These are phyloP conservation scores for Debaryomyces psychrophilus DNA, from an alignment of 1,139 yeast genomes.

Conservation along the genomic window DNA sequence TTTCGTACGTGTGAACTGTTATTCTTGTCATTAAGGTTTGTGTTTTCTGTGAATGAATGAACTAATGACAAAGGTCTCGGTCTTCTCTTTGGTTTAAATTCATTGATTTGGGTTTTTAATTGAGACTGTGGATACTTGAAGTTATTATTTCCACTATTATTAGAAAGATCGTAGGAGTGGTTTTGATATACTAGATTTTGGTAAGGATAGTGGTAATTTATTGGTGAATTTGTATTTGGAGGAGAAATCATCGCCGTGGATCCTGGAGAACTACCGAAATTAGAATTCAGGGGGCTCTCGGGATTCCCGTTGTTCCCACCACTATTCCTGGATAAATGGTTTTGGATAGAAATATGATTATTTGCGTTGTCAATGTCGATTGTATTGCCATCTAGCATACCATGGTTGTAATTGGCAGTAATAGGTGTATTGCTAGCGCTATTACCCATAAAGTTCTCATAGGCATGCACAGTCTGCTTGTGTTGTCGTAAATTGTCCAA, in stretches of 20 bases:
- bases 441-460: constrained; percentile 53
- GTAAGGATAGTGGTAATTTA: constrained; percentile 5
- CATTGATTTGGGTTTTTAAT: constrained; percentile 26
- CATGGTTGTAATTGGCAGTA: constrained; percentile 1
- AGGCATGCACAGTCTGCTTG: constrained; percentile 89
- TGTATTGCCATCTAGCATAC: not conserved
- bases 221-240: constrained; percentile 22
- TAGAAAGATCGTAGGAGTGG: not conserved
- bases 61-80: constrained; percentile 47
- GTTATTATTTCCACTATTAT: not conserved
- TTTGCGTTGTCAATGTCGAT: not conserved
- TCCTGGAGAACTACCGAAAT: constrained; percentile 3
- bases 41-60: constrained; percentile 36
- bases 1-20: constrained; percentile 5
- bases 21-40: constrained; percentile 25
- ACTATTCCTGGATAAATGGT: not conserved
- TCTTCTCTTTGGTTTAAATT: constrained; percentile 45
- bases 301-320: not conserved
- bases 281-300: constrained; percentile 15
- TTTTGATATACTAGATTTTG: not conserved
- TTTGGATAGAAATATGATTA: constrained; percentile 9
- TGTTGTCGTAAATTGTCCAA: constrained; percentile 91
- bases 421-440: constrained; percentile 11
- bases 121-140: constrained; percentile 4
- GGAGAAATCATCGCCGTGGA: constrained; percentile 22